Percentiles rank a stretch among this genome's conserved stretches.
phyloP scores from a whole-genome alignment of 164 flowering plant genomes.

The Magnolia sinica region DNA sequence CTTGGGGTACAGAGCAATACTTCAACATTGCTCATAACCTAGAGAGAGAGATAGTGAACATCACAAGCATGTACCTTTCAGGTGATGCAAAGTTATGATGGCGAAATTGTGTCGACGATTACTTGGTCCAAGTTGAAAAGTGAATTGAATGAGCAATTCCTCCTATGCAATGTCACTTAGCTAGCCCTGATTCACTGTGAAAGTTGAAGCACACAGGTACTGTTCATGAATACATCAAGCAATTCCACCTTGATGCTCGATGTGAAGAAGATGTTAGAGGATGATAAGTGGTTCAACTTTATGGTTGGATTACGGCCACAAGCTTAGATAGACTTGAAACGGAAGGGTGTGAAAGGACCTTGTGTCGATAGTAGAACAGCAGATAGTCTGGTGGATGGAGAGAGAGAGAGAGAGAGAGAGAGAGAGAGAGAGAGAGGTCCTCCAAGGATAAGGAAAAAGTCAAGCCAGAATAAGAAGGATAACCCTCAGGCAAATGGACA shows the following conservation, averaged over 20 bases:
- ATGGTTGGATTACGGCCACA: slow-evolving; percentile 8
- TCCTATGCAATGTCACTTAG: slow-evolving; percentile 12
- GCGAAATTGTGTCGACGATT: neutral
- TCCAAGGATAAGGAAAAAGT: too few relatives aligned
- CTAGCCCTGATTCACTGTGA: slow-evolving; percentile 3
- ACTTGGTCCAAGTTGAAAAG: neutral
- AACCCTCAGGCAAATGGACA: neutral
- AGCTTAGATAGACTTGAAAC: slow-evolving; percentile 12
- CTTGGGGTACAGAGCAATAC: slow-evolving; percentile 17
- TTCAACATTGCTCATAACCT: slow-evolving; percentile 2
- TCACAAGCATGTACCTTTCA: slow-evolving; percentile 6
- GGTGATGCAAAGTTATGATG: slow-evolving; percentile 16
- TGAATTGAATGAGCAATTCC: slow-evolving; percentile 19
- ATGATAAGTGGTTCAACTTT: slow-evolving; percentile 23
- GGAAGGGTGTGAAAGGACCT: slow-evolving; percentile 15
- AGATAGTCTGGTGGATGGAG: slow-evolving; percentile 7
- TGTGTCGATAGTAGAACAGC: neutral
- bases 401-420: too few relatives aligned
- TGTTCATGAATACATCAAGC: slow-evolving; percentile 15
- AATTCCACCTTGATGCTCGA: slow-evolving; percentile 17
- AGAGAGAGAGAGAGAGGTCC: too few relatives aligned
- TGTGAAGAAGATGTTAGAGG: slow-evolving; percentile 23
- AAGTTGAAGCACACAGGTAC: slow-evolving; percentile 1
- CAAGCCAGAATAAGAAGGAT: too few relatives aligned
- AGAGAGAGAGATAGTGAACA: neutral